Percentiles rank a stretch among this genome's conserved stretches.
phyloP scores from a whole-genome alignment of 1,139 yeast species.

The Hyphopichia pseudoburtonii region DNA sequence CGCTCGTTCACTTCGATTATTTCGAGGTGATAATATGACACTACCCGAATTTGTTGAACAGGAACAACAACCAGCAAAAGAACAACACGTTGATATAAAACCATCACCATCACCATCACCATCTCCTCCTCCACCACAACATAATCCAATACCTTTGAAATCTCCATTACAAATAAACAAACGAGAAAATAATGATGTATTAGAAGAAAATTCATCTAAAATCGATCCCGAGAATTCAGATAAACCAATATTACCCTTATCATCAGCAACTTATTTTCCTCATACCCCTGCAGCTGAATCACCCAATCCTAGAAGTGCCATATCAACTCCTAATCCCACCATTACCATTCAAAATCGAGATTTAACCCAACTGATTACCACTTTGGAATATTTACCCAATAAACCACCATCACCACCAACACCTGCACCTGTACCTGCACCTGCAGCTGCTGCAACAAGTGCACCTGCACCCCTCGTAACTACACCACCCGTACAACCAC shows the following conservation, averaged over 20 bases:
- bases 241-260: slow-evolving; percentile 26
- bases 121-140: too few relatives aligned
- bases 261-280: slow-evolving; percentile 35
- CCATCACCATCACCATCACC: too few relatives aligned
- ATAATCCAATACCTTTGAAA: too few relatives aligned
- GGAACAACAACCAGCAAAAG: too few relatives aligned
- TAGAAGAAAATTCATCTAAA: too few relatives aligned
- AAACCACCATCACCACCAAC: too few relatives aligned
- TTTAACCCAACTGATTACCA: background rate
- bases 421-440: background rate
- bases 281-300: slow-evolving; percentile 24
- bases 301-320: background rate
- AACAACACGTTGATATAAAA: too few relatives aligned
- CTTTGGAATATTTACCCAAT: background rate
- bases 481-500: background rate
- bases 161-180: too few relatives aligned
- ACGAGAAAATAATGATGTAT: too few relatives aligned
- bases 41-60: slow-evolving; percentile 1
- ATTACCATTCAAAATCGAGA: background rate
- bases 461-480: background rate
- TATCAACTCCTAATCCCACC: slow-evolving; percentile 1
- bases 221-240: slow-evolving; percentile 5
- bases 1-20: slow-evolving; percentile 37
- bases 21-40: slow-evolving; percentile 23
- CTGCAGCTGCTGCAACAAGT: too few relatives aligned